A percentile compares a stretch with the other conserved stretches of the same genome.
Evolutionary conservation across 495 filamentous ascomycete species (phyloP).

Genomic region (Xylaria grammica): DNA sequence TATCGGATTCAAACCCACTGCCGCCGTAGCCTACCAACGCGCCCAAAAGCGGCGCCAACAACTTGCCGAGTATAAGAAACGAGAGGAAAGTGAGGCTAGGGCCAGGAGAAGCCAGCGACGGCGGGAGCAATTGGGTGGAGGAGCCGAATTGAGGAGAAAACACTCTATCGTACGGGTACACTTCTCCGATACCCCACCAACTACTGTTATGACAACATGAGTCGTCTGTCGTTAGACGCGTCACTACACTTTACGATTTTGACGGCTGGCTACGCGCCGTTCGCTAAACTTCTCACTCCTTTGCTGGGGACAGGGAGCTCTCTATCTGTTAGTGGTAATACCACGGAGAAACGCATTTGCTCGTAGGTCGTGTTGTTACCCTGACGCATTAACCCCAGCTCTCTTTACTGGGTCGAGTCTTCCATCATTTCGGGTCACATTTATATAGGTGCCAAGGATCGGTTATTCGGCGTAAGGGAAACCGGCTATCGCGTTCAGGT

Average conservation of each 20-base stretch:
- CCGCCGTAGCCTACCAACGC: conserved; percentile 78
- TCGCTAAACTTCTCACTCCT: neutral
- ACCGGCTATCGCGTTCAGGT: neutral
- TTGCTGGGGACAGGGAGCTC: neutral
- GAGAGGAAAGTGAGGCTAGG: conserved; percentile 84
- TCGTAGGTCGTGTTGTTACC: neutral
- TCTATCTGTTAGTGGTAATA: neutral
- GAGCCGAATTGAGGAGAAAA: conserved; percentile 29
- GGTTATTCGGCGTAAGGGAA: neutral
- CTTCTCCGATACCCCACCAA: conserved; percentile 33
- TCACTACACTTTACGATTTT: neutral
- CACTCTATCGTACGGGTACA: conserved; percentile 36
- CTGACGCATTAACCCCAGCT: neutral
- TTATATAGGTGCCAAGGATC: neutral
- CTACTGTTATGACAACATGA: conserved; percentile 36
- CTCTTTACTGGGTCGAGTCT: neutral
- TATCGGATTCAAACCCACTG: conserved; percentile 88
- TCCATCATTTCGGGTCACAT: neutral
- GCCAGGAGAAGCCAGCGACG: conserved; percentile 72
- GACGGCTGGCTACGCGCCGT: neutral
- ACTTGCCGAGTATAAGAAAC: conserved; percentile 78
- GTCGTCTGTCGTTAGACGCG: neutral
- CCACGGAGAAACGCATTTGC: neutral
- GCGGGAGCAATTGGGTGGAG: conserved; percentile 41
- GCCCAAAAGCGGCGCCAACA: conserved; percentile 78